Percentiles rank a stretch among this genome's conserved stretches.
Evolutionary conservation across 1,139 yeast species (phyloP).

Genomic region (Protomyces inouyei): DNA sequence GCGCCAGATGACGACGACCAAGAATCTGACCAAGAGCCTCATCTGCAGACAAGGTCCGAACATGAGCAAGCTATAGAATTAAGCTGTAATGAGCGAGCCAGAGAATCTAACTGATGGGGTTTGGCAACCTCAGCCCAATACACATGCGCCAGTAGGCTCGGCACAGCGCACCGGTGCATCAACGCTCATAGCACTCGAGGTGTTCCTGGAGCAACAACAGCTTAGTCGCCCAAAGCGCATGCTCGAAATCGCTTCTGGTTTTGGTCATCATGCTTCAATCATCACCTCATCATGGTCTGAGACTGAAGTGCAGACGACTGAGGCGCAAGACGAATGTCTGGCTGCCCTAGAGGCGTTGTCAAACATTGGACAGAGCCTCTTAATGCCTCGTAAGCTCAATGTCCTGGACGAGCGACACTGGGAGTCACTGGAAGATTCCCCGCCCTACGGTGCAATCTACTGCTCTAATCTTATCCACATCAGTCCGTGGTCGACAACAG

Average conservation of each 20-base stretch:
- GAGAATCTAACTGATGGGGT: not conserved
- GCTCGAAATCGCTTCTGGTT: conserved; percentile 22
- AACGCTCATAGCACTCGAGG: conserved; percentile 6
- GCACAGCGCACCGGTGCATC: conserved; percentile 7
- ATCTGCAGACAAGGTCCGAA: not conserved
- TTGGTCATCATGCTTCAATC: conserved; percentile 10
- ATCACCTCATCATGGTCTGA: not conserved
- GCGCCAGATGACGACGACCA: too few relatives aligned
- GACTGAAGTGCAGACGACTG: conserved; percentile 6
- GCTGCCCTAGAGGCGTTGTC: not conserved
- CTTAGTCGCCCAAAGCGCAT: not conserved
- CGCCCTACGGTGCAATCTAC: not conserved
- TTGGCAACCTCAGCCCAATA: conserved; percentile 13
- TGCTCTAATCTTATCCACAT: conserved; percentile 21
- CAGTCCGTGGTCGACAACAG: conserved; percentile 6
- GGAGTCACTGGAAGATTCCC: not conserved
- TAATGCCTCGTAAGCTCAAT: conserved; percentile 4
- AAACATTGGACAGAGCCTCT: not conserved
- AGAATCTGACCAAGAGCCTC: not conserved
- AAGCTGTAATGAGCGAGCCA: not conserved
- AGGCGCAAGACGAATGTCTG: conserved; percentile 19
- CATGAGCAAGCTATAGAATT: too few relatives aligned
- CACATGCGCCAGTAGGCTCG: conserved; percentile 17
- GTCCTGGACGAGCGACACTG: conserved; percentile 18
- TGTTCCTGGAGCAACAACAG: not conserved